A percentile compares a stretch with the other conserved stretches of the same genome.
Evolutionary conservation across 192 early-diverging fungal species (phyloP).

Genomic region (Jimgerdemannia flammicorona): DNA sequence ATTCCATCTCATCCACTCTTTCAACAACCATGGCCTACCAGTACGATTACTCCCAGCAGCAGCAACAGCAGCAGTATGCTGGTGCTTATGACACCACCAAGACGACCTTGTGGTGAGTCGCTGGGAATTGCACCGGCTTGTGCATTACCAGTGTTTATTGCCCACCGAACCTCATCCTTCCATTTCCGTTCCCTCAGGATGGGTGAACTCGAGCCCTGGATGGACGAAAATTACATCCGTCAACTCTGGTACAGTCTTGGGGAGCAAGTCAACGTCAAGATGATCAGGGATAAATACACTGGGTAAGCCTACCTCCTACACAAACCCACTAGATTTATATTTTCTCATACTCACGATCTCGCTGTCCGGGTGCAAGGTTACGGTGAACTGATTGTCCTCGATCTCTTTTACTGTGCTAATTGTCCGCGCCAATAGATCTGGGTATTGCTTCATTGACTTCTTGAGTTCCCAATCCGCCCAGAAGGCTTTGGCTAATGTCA

Average conservation of each 20-base stretch:
- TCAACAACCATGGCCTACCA: slow-evolving; percentile 12
- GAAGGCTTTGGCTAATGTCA: slow-evolving; percentile 66
- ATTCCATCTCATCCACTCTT: neutral
- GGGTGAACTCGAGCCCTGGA: slow-evolving; percentile 97
- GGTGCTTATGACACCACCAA: slow-evolving; percentile 14
- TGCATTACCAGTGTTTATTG: neutral
- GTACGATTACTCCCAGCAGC: slow-evolving; percentile 18
- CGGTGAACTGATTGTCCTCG: no score
- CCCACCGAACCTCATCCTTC: neutral
- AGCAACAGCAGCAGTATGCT: slow-evolving; percentile 10
- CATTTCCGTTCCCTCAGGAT: slow-evolving; percentile 58
- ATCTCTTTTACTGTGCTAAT: neutral
- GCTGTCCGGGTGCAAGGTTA: no score
- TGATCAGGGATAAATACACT: slow-evolving; percentile 90
- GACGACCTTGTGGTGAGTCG: slow-evolving; percentile 18
- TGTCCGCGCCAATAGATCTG: slow-evolving; percentile 43
- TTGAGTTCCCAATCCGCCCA: slow-evolving; percentile 58
- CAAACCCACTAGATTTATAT: neutral
- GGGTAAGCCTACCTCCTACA: slow-evolving; percentile 44
- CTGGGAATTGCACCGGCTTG: neutral
- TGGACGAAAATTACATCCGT: slow-evolving; percentile 92
- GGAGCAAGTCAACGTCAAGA: slow-evolving; percentile 87
- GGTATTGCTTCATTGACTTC: slow-evolving; percentile 96
- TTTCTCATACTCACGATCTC: neutral
- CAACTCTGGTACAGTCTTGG: slow-evolving; percentile 82